Percentiles rank a stretch among this genome's conserved stretches.
These are phyloP conservation scores for Tylopilus cervinicoccineus DNA, from an alignment of 768 basidiomycete species.

Conservation along the genomic window DNA sequence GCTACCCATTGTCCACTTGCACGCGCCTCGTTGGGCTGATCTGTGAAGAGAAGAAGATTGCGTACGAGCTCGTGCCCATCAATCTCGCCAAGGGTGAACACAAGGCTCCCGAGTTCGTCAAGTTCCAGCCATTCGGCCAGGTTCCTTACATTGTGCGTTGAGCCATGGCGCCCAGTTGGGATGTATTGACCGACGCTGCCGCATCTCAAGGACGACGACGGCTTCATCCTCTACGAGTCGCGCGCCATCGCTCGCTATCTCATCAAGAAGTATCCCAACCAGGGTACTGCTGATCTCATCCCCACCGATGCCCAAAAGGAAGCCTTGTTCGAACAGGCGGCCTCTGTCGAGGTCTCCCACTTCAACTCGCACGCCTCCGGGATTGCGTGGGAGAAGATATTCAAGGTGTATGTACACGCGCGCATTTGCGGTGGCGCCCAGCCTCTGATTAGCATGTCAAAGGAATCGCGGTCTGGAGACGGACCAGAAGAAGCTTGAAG, in stretches of 20 bases:
- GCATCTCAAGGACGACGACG: conserved; percentile 48
- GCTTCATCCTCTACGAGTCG: conserved; percentile 58
- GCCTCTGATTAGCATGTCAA: background rate
- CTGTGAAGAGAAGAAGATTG: conserved; percentile 52
- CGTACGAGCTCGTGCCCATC: conserved; percentile 47
- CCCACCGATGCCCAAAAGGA: conserved; percentile 39
- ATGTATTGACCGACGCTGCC: conserved; percentile 39
- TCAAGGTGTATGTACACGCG: conserved; percentile 41
- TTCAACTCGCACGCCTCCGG: conserved; percentile 42
- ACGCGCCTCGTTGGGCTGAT: conserved; percentile 49
- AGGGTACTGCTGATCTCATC: conserved; percentile 45
- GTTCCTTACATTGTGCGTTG: conserved; percentile 41
- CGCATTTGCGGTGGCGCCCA: too few relatives aligned
- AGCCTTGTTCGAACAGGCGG: conserved; percentile 31
- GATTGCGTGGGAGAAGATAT: conserved; percentile 46
- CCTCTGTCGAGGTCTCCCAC: conserved; percentile 46
- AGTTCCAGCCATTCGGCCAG: conserved; percentile 57
- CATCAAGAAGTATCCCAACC: conserved; percentile 46
- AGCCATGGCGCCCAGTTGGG: background rate
- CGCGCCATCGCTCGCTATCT: conserved; percentile 62
- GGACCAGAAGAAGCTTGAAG: conserved; percentile 20
- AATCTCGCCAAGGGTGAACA: conserved; percentile 43
- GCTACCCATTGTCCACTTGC: conserved; percentile 38
- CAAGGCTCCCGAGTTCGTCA: conserved; percentile 40
- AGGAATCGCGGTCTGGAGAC: conserved; percentile 20